Evolutionary conservation across 371 early-diverging fungal genomes (phyloP), one percentile per base, ranked within the genome.

Genomic region (Sanchytrium tribonematis): DNA sequence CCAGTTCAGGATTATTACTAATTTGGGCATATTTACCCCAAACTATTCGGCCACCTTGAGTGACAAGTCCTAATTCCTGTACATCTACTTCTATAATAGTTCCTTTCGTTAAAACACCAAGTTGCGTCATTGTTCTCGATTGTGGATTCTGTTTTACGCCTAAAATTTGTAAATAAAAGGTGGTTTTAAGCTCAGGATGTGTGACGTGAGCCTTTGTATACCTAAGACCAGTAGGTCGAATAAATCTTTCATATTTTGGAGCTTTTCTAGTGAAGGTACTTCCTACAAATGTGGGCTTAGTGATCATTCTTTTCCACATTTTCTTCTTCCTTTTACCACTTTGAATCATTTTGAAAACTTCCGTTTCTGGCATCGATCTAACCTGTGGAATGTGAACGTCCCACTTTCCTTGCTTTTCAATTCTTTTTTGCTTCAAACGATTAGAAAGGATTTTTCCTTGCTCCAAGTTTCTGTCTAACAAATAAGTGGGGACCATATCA

Each of bases 111-210:
- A 99, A 84, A 30, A 99, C 95, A 71, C 99, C 99, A 27, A 99
- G 82, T 77, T 91, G 90, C 28, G 99, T 98, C 82, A 92, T 97
- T 75, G 97, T 81, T 29, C 93, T 94, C 69, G 87, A 86, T 79
- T 89, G 90, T 68, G 99, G 99, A 80, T 98, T 99, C 87, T 98
- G 95, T 79, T 99, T 99, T 68, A 99, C 94, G 72, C 94, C 90
- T 73, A 99, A 86, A 69, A 99, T 98, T 16, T 97, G 96, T 70
- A 99, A 80, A 74, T 88, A 88, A 83, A 98, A 98, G 0, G 99
- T 98, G 12, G 99, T 93, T 74, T 88, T 92, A 69, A 98, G 85
- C 77, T 98, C 98, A 1, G 98, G 98, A 80, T 98, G 98, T 29
- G 96, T 94, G 68, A 99, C 98, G 78, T 98, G 90, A 66, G 99